Evolutionary conservation across 2,329 filamentous ascomycete species (phyloP), one percentile per base, ranked within the genome.

Genomic region (Calonectria multiphialidica): DNA sequence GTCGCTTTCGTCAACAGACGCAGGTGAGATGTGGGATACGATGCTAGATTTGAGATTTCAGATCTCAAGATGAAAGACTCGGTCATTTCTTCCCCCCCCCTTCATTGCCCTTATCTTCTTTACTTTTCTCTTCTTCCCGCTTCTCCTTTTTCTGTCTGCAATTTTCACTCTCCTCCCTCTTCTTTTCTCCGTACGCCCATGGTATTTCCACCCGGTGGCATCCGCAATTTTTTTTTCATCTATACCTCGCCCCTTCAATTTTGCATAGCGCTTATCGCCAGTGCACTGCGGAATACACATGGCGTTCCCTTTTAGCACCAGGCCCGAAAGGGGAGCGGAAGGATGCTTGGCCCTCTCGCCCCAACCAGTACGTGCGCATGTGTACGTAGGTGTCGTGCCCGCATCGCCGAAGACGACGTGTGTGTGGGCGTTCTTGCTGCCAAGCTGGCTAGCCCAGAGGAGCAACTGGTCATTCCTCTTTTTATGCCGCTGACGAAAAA

Each of bases 21-120:
- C 49, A 53, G 49, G 30, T 53, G 49, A 53, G 16, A 53, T 53
- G 33, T 59, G 53, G 23, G 53, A 40, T 59, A 21, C 35, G 21
- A 59, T 40, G 53, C 53, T 25, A 40, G 53, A 59, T 40, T 59
- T 59, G 44, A 59, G 53, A 59, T 59, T 59, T 59, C 35, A 40
- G 53, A 59, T 59, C 53, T 40, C 53, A 40, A 40, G 33, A 59
- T 23, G 13, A 18, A 16, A 18, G 23, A 18, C 35, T 37, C 13
- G 35, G n/a, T 47, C 21, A 25, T 16, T 57, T 40, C 13, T 35
- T 15, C 6, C 5, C 18, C 16, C 18, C 18, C 12, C 15, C n/a
- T 21, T 45, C 8, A 3, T 45, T 45, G 10, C 8, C 18, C 12
- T 49, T 6, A 23, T 25, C n/a, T 57, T 40, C 13, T 35, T n/a